Evolutionary conservation across 2,329 filamentous ascomycete genomes (phyloP).

Genomic region (Penicillium sp.): DNA sequence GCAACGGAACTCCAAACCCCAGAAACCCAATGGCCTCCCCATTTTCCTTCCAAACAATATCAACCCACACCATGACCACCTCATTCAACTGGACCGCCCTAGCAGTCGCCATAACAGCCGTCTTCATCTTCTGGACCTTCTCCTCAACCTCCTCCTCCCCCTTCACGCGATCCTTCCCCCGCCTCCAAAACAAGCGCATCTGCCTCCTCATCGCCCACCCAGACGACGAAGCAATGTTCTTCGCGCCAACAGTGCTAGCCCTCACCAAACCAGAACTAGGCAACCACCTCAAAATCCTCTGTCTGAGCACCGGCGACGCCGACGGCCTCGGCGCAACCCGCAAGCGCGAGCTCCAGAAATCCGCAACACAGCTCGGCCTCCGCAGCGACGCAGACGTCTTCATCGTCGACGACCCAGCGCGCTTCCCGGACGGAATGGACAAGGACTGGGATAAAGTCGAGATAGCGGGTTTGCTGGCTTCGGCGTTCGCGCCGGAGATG

Average conservation of each 20-base stretch:
- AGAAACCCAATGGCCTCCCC: neutral
- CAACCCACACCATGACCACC: constrained; percentile 12
- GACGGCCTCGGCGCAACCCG: constrained; percentile 81
- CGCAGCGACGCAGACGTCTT: constrained; percentile 73
- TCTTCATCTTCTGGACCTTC: constrained; percentile 45
- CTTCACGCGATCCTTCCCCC: constrained; percentile 49
- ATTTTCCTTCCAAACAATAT: neutral
- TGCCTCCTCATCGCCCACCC: constrained; percentile 93
- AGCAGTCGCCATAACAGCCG: constrained; percentile 37
- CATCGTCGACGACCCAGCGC: constrained; percentile 71
- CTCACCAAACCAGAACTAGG: constrained; percentile 73
- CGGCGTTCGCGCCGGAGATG: constrained; percentile 68
- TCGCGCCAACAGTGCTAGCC: constrained; percentile 81
- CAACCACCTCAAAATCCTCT: constrained; percentile 92
- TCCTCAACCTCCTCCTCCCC: constrained; percentile 41
- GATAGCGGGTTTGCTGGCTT: constrained; percentile 68
- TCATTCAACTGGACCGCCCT: constrained; percentile 28
- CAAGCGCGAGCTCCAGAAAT: constrained; percentile 77
- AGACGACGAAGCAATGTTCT: constrained; percentile 99
- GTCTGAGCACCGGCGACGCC: constrained; percentile 82
- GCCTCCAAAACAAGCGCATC: constrained; percentile 76
- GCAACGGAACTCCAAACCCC: neutral
- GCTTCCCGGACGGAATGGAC: constrained; percentile 86
- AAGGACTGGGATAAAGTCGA: constrained; percentile 67
- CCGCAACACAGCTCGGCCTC: constrained; percentile 71